phyloP scores from a whole-genome alignment of 306 rosid genomes.

The Quercus mongolica region DNA sequence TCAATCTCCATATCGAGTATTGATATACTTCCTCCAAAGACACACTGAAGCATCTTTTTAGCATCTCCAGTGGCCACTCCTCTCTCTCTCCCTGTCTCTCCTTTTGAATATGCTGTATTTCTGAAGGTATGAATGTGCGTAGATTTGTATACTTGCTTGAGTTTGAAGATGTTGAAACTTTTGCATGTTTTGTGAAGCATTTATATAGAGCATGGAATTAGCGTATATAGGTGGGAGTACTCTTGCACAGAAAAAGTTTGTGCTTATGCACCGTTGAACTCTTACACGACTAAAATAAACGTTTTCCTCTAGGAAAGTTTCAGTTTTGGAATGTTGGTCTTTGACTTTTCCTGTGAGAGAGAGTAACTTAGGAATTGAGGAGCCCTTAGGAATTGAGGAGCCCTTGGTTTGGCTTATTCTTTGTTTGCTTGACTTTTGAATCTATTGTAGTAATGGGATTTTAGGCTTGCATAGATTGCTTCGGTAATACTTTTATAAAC shows the following conservation, averaged over 20 bases:
- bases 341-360: not conserved
- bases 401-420: not conserved
- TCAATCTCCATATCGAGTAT: slow-evolving; percentile 46
- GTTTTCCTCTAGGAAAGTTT: not conserved
- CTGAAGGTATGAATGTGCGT: too few relatives aligned
- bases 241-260: not conserved
- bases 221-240: not conserved
- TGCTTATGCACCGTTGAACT: not conserved
- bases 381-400: not conserved
- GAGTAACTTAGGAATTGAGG: not conserved
- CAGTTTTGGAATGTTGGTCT: not conserved
- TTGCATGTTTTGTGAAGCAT: not conserved
- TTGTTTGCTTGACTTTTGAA: not conserved
- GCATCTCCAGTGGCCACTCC: slow-evolving; percentile 28
- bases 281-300: not conserved
- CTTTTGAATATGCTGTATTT: not conserved
- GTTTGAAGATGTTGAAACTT: not conserved
- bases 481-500: not conserved
- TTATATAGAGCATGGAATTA: not conserved
- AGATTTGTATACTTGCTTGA: not conserved
- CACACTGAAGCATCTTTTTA: slow-evolving; percentile 35
- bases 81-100: not conserved
- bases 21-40: slow-evolving; percentile 55
- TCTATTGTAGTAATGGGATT: not conserved
- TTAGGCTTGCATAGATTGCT: not conserved